Evolutionary conservation across 257 asterid species (phyloP).

Genomic region (Ilex asprella): DNA sequence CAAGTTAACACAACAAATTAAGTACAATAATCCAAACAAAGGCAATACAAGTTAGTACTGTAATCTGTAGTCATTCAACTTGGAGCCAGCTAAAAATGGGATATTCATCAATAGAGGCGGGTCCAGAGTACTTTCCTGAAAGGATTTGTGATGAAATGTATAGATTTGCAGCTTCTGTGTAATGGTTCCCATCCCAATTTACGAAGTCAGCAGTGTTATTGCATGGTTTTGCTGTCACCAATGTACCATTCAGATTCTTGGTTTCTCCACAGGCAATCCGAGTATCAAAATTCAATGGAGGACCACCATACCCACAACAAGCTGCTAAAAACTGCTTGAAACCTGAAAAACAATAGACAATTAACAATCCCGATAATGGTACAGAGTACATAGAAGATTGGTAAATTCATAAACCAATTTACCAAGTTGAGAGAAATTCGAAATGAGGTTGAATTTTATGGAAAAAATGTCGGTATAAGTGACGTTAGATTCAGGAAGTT

Average conservation of each 20-base stretch:
- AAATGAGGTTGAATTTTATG: slow-evolving; percentile 21
- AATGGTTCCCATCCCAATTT: slow-evolving; percentile 51
- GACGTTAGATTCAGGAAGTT: slow-evolving; percentile 23
- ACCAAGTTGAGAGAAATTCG: slow-evolving; percentile 17
- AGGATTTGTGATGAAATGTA: slow-evolving; percentile 10
- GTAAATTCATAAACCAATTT: slow-evolving; percentile 15
- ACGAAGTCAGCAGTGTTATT: slow-evolving; percentile 19
- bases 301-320: slow-evolving; percentile 19
- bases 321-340: slow-evolving; percentile 16
- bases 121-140: slow-evolving; percentile 6
- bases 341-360: slow-evolving; percentile 7
- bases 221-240: slow-evolving; percentile 22
- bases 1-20: too few relatives aligned
- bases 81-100: too few relatives aligned
- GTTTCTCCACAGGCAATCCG: slow-evolving; percentile 31
- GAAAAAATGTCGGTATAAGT: slow-evolving; percentile 35
- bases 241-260: slow-evolving; percentile 25
- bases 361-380: background rate
- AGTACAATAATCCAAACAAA: too few relatives aligned
- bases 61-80: too few relatives aligned
- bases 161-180: slow-evolving; percentile 36
- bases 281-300: slow-evolving; percentile 23
- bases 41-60: too few relatives aligned
- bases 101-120: too few relatives aligned
- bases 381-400: slow-evolving; percentile 8